A percentile compares a stretch with the other conserved stretches of the same genome.
Conservation (phyloP, 805 yeast species). For the Kodamaea lidongshanica region DNA sequence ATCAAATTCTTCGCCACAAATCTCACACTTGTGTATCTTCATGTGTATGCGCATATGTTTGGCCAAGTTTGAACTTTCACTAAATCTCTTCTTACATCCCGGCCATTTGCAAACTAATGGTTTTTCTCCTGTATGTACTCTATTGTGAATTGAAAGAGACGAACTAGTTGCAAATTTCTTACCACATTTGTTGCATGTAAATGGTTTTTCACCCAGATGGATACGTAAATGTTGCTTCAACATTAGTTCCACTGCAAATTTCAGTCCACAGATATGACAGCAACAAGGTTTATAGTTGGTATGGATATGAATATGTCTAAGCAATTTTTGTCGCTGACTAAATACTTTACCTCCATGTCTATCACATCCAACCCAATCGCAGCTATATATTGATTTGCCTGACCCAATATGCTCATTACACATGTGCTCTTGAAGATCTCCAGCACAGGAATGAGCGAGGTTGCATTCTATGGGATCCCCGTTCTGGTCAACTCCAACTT, state of each 20-base stretch:
- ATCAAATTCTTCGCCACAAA: constrained; percentile 50
- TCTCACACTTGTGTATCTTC: constrained; percentile 44
- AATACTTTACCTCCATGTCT: constrained; percentile 56
- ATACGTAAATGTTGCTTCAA: constrained; percentile 74
- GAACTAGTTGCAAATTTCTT: constrained; percentile 79
- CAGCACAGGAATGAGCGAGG: constrained; percentile 42
- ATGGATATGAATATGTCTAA: constrained; percentile 84
- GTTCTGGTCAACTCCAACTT: constrained; percentile 22
- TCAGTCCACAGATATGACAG: constrained; percentile 63
- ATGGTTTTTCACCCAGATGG: constrained; percentile 91
- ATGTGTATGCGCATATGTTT: constrained; percentile 82
- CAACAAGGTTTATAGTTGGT: constrained; percentile 76
- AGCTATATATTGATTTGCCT: constrained; percentile 62
- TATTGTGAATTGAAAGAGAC: constrained; percentile 71
- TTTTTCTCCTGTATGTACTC: constrained; percentile 88
- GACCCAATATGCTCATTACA: constrained; percentile 63
- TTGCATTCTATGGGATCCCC: constrained; percentile 44
- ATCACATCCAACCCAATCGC: constrained; percentile 76
- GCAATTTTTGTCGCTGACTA: constrained; percentile 75
- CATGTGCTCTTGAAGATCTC: constrained; percentile 67
- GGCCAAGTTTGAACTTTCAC: constrained; percentile 82
- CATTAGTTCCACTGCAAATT: constrained; percentile 73
- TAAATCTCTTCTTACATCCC: constrained; percentile 76
- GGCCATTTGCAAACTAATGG: constrained; percentile 77
- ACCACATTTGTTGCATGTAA: constrained; percentile 62